A percentile compares a stretch with the other conserved stretches of the same genome.
phyloP scores from a whole-genome alignment of 129 eudicot genomes.

The Mikania micrantha region DNA sequence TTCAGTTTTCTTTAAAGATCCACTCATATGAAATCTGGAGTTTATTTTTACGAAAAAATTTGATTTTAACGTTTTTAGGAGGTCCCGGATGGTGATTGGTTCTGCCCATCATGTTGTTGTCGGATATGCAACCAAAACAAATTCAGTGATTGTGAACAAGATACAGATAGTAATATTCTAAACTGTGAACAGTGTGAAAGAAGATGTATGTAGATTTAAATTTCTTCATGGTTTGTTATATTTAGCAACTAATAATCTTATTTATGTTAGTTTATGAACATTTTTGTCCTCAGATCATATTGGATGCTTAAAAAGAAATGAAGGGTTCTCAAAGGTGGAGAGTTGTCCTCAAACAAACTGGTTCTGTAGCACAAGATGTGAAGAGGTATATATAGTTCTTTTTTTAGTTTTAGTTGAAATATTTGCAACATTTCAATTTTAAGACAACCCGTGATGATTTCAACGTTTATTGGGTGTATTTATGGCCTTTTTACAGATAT shows the following conservation, averaged over 20 bases:
- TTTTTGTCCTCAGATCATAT: constrained; percentile 56
- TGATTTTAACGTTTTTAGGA: constrained; percentile 33
- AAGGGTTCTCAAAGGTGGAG: constrained; percentile 29
- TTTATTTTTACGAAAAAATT: neutral
- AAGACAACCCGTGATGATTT: no score
- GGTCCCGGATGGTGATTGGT: constrained; percentile 97
- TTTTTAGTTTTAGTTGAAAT: neutral
- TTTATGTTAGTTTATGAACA: constrained; percentile 12
- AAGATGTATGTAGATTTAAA: constrained; percentile 43
- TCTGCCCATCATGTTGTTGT: constrained; percentile 94
- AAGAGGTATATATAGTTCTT: constrained; percentile 50
- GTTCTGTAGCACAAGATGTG: constrained; percentile 69
- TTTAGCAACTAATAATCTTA: neutral
- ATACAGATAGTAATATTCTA: constrained; percentile 26
- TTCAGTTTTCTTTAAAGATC: neutral
- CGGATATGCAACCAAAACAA: constrained; percentile 53
- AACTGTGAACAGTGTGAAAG: constrained; percentile 78
- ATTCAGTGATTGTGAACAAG: constrained; percentile 24
- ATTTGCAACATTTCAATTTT: neutral
- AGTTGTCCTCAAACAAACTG: constrained; percentile 42
- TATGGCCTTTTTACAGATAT: constrained; percentile 42
- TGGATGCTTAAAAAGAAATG: constrained; percentile 52
- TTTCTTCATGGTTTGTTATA: neutral
- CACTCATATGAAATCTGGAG: neutral
- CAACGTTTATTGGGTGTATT: neutral